phyloP scores from a whole-genome alignment of 257 asterid species.

The Solanum neorickii region DNA sequence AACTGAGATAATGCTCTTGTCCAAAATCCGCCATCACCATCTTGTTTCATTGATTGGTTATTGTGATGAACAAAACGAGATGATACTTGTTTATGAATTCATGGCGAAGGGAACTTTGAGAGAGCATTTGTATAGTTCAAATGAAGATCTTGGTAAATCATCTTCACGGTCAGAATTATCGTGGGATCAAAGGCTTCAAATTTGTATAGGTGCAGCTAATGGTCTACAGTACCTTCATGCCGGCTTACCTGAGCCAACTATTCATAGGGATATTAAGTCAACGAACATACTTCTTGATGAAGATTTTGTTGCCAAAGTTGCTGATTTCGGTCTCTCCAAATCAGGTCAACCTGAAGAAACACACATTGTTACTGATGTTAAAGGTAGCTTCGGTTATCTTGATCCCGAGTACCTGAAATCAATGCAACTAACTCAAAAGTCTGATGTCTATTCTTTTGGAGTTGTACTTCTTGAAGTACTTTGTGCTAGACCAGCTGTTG shows the following conservation, averaged over 20 bases:
- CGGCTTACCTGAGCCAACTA: slow-evolving; percentile 24
- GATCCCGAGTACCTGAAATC: slow-evolving; percentile 44
- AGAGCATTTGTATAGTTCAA: slow-evolving; percentile 32
- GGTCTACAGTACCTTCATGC: slow-evolving; percentile 50
- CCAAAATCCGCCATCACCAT: slow-evolving; percentile 46
- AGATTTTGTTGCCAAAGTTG: slow-evolving; percentile 45
- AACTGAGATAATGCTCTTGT: slow-evolving; percentile 37
- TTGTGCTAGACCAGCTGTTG: slow-evolving; percentile 41
- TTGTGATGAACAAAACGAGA: slow-evolving; percentile 39
- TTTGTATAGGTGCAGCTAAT: slow-evolving; percentile 45
- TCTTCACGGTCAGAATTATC: slow-evolving; percentile 4
- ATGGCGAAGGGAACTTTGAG: slow-evolving; percentile 54
- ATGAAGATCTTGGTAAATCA: not conserved
- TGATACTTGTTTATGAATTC: slow-evolving; percentile 54
- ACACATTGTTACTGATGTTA: slow-evolving; percentile 35
- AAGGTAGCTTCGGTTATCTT: slow-evolving; percentile 57
- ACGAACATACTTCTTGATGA: slow-evolving; percentile 55
- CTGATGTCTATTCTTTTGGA: slow-evolving; percentile 59
- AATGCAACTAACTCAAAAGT: slow-evolving; percentile 32
- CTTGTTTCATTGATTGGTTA: slow-evolving; percentile 57
- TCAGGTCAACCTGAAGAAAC: slow-evolving; percentile 23
- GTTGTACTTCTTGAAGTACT: slow-evolving; percentile 59
- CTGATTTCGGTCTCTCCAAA: slow-evolving; percentile 56
- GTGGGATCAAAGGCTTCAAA: slow-evolving; percentile 41
- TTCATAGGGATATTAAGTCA: slow-evolving; percentile 57